A percentile compares a stretch with the other conserved stretches of the same genome.
phyloP scores from a whole-genome alignment of 169 alveolate genomes.

The Eimeria maxima region DNA sequence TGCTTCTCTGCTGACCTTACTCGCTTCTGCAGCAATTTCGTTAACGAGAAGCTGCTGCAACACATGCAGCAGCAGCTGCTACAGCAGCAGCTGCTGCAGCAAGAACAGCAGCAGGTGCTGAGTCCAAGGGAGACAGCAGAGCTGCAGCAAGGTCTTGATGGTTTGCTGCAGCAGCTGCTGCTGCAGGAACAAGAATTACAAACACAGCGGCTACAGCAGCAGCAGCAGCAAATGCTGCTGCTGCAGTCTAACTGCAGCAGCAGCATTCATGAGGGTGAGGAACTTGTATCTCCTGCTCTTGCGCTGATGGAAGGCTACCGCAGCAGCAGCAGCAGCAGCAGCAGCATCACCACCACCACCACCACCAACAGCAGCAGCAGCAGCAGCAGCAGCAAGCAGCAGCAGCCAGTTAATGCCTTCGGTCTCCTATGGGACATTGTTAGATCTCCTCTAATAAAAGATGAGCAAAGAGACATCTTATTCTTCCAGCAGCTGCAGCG shows the following conservation, averaged over 20 bases:
- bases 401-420: neutral
- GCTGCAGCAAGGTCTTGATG: constrained; percentile 41
- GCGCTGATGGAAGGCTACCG: constrained; percentile 7
- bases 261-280: neutral
- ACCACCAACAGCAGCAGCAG: constrained; percentile 51
- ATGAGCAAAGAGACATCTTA: neutral
- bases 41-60: constrained; percentile 50
- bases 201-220: neutral
- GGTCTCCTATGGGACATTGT: constrained; percentile 31
- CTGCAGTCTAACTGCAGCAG: neutral
- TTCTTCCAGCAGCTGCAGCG: constrained; percentile 48
- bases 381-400: constrained; percentile 31
- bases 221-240: neutral
- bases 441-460: constrained; percentile 5
- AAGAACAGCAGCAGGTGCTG: constrained; percentile 27
- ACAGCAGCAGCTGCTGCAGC: constrained; percentile 55
- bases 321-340: constrained; percentile 51
- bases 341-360: constrained; percentile 29
- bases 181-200: constrained; percentile 1
- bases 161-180: constrained; percentile 9
- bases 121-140: constrained; percentile 13
- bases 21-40: constrained; percentile 55
- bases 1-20: constrained; percentile 34
- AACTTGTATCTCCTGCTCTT: neutral
- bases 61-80: constrained; percentile 76